These are phyloP conservation scores for Lathyrus sativus DNA, from an alignment of 306 rosid species.

Conservation along the genomic window DNA sequence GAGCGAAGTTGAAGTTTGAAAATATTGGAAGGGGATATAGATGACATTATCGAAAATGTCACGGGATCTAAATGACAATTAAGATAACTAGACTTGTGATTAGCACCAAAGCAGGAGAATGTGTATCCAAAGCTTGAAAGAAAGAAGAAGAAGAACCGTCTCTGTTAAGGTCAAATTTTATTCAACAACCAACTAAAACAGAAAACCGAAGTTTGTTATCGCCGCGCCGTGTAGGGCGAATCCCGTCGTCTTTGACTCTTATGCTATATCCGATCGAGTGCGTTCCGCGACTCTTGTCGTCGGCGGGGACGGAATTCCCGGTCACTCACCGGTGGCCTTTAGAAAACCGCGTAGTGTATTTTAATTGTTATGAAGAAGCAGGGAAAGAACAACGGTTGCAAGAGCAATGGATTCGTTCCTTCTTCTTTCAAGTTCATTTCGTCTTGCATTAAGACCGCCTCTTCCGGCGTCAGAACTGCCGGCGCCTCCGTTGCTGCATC, in stretches of 20 bases:
- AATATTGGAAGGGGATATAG: constrained; percentile 30
- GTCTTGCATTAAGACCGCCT: constrained; percentile 86
- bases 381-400: constrained; percentile 53
- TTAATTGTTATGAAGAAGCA: constrained; percentile 75
- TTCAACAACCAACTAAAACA: constrained; percentile 41
- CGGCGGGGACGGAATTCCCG: constrained; percentile 58
- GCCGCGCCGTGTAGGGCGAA: constrained; percentile 42
- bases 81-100: constrained; percentile 39
- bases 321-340: constrained; percentile 63
- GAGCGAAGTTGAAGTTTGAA: constrained; percentile 33
- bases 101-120: constrained; percentile 41
- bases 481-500: constrained; percentile 85
- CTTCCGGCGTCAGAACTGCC: constrained; percentile 87
- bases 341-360: constrained; percentile 33
- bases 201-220: constrained; percentile 18
- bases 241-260: constrained; percentile 38
- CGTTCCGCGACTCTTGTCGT: constrained; percentile 66
- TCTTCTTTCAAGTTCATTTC: constrained; percentile 88
- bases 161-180: constrained; percentile 56
- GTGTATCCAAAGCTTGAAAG: constrained; percentile 28
- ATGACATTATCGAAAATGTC: constrained; percentile 20
- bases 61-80: constrained; percentile 39
- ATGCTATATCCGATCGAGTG: constrained; percentile 65
- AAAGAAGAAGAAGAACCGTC: constrained; percentile 49
- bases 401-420: constrained; percentile 72